Evolutionary conservation across 768 basidiomycete genomes (phyloP), one percentile per base, ranked within the genome.

Genomic region (Saitozyma podzolica): DNA sequence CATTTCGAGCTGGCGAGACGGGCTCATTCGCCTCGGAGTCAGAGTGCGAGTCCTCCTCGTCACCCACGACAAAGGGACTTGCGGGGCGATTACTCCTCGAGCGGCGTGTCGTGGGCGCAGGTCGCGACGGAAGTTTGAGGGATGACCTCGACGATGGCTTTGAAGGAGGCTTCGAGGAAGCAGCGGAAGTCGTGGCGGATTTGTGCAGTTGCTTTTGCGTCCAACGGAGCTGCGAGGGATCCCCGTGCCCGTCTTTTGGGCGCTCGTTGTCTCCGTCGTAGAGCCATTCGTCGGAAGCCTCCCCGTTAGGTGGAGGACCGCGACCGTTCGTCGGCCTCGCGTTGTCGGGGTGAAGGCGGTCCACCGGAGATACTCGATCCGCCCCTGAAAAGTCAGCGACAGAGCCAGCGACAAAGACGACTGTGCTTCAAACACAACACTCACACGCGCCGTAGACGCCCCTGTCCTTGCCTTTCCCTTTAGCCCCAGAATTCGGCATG

Each of bases 401-500:
- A 29, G 29, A 29, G 29, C 29, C 29, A 29, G 29, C 29, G 29
- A 29, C 29, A 29, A 29, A 29, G 29, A 29, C 29, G 29, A 29
- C 29, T 29, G 2, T 29, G 29, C 29, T 29, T 29, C 29, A 29
- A 58, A 39, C 54, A 1, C 55, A 37, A n/a, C 58, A 68, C 73
- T 70, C 54, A 75, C 75, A 77, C 19, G 68, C 73, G 13, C 75
- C 75, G 61, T 77, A 77, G 0, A 77, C 76, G 14, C 49, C 50
- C 3, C 49, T 41, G 11, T 54, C 59, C 50, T 65, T 48, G 57
- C 66, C 43, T 66, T 69, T 47, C 51, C 62, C 60, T 62, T 69
- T 39, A 62, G 42, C 87, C 87, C 85, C 84, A 2, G 29, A 29
- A 29, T 29, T 29, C 29, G 29, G 29, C 29, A 29, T 29, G 5